phyloP scores from a whole-genome alignment of 1,284 basidiomycete species.

The Mycena citricolor region DNA sequence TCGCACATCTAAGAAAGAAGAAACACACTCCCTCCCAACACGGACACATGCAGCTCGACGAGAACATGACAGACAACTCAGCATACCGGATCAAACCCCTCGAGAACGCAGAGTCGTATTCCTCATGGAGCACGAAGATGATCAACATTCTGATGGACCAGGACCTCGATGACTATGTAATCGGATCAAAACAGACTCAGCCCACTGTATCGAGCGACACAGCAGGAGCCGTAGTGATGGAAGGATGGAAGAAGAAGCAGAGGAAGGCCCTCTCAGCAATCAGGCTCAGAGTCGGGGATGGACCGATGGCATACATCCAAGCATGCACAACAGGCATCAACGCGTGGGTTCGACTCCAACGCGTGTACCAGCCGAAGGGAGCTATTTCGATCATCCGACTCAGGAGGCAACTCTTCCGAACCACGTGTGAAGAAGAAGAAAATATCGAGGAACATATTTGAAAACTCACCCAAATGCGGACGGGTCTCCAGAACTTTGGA shows the following conservation, averaged over 20 bases:
- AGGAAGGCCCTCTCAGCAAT: slow-evolving; percentile 3
- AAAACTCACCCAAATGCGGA: neutral
- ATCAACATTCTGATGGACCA: slow-evolving; percentile 5
- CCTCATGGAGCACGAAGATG: slow-evolving; percentile 5
- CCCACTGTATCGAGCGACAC: neutral
- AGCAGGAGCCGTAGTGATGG: too few relatives aligned
- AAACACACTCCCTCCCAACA: too few relatives aligned
- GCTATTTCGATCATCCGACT: slow-evolving; percentile 7
- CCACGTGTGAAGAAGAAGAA: neutral
- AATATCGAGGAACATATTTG: slow-evolving; percentile 5
- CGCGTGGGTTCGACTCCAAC: slow-evolving; percentile 9
- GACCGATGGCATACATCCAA: slow-evolving; percentile 1
- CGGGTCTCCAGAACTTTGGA: neutral
- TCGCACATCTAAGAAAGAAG: too few relatives aligned
- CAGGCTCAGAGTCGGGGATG: neutral
- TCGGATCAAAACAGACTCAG: neutral
- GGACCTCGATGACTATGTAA: slow-evolving; percentile 6
- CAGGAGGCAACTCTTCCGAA: slow-evolving; percentile 2
- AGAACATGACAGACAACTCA: slow-evolving; percentile 4
- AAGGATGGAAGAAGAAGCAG: too few relatives aligned
- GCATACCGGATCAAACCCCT: slow-evolving; percentile 11
- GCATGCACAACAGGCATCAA: slow-evolving; percentile 1
- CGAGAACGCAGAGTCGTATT: slow-evolving; percentile 3
- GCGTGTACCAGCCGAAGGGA: slow-evolving; percentile 11
- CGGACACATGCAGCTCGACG: too few relatives aligned